phyloP scores from a whole-genome alignment of 176 grass and related monocot genomes.

The Oryza coarctata region DNA sequence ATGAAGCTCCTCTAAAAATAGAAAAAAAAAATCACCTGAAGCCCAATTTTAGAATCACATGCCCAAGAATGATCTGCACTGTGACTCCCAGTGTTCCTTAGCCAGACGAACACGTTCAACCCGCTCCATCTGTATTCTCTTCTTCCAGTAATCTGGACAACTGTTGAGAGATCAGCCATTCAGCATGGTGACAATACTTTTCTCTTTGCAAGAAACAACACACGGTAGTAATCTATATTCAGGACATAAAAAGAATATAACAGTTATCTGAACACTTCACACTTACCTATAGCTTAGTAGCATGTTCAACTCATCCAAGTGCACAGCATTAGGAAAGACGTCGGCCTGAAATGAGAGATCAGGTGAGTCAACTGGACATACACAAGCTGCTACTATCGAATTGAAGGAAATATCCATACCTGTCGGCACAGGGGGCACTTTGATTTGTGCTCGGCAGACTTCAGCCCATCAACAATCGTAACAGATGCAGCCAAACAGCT shows the following conservation, averaged over 20 bases:
- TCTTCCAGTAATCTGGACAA: conserved; percentile 81
- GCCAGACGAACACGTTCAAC: conserved; percentile 62
- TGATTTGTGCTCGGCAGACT: conserved; percentile 47
- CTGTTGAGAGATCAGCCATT: conserved; percentile 37
- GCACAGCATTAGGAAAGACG: conserved; percentile 62
- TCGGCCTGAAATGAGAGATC: conserved; percentile 44
- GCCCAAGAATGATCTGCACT: conserved; percentile 66
- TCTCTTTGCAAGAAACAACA: not conserved
- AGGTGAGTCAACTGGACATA: not conserved
- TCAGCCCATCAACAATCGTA: conserved; percentile 72
- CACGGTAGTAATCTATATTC: not conserved
- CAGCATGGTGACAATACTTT: not conserved
- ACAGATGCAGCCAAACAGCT: conserved; percentile 78
- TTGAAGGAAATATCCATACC: conserved; percentile 35
- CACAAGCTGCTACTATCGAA: not conserved
- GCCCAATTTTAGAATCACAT: conserved; percentile 22
- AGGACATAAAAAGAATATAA: not conserved
- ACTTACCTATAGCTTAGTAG: conserved; percentile 64
- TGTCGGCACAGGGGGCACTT: conserved; percentile 83
- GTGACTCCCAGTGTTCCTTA: conserved; percentile 78
- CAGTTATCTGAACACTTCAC: not conserved
- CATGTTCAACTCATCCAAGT: conserved; percentile 79
- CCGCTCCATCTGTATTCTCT: conserved; percentile 54
- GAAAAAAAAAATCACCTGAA: not conserved
- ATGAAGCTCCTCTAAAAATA: not conserved